Evolutionary conservation across 1,139 yeast species (phyloP), one percentile per base, ranked within the genome.

Genomic region (Debaryomyces sp.): DNA sequence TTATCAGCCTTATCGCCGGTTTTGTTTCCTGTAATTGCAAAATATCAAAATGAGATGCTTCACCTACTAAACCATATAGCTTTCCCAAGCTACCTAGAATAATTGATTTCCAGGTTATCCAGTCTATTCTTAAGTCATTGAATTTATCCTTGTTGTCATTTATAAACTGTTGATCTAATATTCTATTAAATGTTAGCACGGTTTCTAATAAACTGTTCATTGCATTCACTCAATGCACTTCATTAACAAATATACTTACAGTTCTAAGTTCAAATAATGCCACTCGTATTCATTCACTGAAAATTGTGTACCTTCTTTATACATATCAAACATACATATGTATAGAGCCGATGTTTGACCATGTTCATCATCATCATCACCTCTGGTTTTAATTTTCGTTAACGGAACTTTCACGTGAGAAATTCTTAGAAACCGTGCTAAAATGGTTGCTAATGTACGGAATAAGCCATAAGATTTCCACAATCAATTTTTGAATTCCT

Each of bases 11-110:
- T 37, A 70, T 50, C 3, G 62, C 48, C 48, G 45, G 63, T 48
- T 44, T 50, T 37, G 36, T 53, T 34, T 42, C 56, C 46, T 50
- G 49, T 9, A 46, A 44, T 3, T 46, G 46, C 30, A 69, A 52
- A 5, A 73, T 52, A 44, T 70, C 74, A 51, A 63, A 70, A 43
- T 61, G 71, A 2, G 62, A 49, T 1, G 76, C 57, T 50, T 70
- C 75, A 1, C 78, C 78, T 35, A 72, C 59, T 29, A 73, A 43
- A 2, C 78, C 78, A 46, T 73, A 68, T 42, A 70, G 53, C 42
- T 65, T 66, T 21, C 58, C 58, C 44, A 73, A 52, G 41, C 67
- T 59, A 5, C 63, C 55, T 9, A 49, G 44, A 1, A 73, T 57
- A 8, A 70, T 57, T 2, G 69, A 56, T 38, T 63, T 66, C 77